Evolutionary conservation across 2,329 filamentous ascomycete genomes (phyloP), one percentile per base, ranked within the genome.

Genomic region (Fusarium heterosporum): DNA sequence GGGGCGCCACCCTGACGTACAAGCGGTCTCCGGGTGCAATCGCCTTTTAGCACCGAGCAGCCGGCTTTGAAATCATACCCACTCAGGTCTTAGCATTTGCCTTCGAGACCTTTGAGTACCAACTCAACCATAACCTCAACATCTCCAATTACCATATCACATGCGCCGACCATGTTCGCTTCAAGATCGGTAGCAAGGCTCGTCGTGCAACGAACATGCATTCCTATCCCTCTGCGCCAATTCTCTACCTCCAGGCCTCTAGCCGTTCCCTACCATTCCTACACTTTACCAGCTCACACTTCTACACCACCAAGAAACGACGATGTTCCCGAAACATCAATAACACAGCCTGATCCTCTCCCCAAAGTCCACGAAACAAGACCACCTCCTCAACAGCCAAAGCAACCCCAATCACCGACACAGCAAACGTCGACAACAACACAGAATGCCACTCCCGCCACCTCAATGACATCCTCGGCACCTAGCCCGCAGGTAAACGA

Each of bases 341-440:
- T 84, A 66, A 75, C 82, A 14, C 80, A 78, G 51, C 80, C 82
- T 28, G 75, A 80, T 32, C 71, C 76, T 17, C 73, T 85, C 22
- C 84, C 84, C n/a, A 75, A 79, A 61, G 80, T 84, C 43, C 83
- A 85, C 74, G 83, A 87, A 76, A 86, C 84, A 11, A 76, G 83
- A n/a, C 81, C 82, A 17, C 82, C 81, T 10, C 72, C 71, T 16
- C 61, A 65, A 6, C 69, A 70, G 25, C 61, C 57, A 38, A 61
- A 67, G 38, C 58, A 63, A 11, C 54, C 70, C 59, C 73, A 58
- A 57, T 67, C 54, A 25, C 70, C 48, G 11, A 71, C 48, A 39
- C 61, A 46, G 45, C 66, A 55, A 47, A 64, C 53, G 38, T 55
- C 38, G 13, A 62, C 52, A 16, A 54, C 68, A 14, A 42, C 65